Percentiles rank a stretch among this genome's conserved stretches.
phyloP scores from a whole-genome alignment of 805 yeast genomes.

The Naumovozyma dairenensis region DNA sequence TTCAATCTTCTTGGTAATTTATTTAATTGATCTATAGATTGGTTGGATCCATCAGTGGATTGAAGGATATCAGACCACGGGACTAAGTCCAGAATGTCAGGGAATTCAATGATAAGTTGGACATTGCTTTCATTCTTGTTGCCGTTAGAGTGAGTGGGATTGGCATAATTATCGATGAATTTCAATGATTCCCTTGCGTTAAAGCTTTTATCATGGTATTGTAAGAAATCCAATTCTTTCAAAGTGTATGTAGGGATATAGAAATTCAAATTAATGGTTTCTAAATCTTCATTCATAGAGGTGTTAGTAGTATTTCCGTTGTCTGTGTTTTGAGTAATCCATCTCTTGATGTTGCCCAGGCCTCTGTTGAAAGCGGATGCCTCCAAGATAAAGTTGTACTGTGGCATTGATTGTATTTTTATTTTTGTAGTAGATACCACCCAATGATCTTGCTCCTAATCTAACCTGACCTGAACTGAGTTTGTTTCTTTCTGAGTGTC shows the following conservation, averaged over 20 bases:
- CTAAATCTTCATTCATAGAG: no score
- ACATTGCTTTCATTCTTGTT: slow-evolving; percentile 8
- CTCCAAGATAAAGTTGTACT: slow-evolving; percentile 44
- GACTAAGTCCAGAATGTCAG: slow-evolving; percentile 28
- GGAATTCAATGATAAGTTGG: slow-evolving; percentile 39
- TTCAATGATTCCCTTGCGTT: slow-evolving; percentile 57
- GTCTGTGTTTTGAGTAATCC: slow-evolving; percentile 33
- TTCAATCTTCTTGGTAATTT: slow-evolving; percentile 44
- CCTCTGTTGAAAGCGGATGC: slow-evolving; percentile 63
- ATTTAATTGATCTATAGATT: slow-evolving; percentile 8
- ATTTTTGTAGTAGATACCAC: no score
- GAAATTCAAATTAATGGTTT: slow-evolving; percentile 33
- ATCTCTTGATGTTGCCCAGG: slow-evolving; percentile 53
- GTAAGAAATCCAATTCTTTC: slow-evolving; percentile 48
- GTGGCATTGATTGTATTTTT: no score
- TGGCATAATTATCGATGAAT: slow-evolving; percentile 40
- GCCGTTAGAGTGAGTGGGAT: neutral
- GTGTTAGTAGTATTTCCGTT: slow-evolving; percentile 14
- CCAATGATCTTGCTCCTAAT: no score
- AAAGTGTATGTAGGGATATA: slow-evolving; percentile 46
- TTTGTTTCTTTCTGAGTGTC: no score
- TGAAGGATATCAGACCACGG: slow-evolving; percentile 19
- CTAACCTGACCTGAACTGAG: no score
- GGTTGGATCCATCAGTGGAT: slow-evolving; percentile 1
- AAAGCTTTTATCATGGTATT: slow-evolving; percentile 46